Evolutionary conservation across 495 filamentous ascomycete species (phyloP).

Genomic region (Parachaetomium inaequale): DNA sequence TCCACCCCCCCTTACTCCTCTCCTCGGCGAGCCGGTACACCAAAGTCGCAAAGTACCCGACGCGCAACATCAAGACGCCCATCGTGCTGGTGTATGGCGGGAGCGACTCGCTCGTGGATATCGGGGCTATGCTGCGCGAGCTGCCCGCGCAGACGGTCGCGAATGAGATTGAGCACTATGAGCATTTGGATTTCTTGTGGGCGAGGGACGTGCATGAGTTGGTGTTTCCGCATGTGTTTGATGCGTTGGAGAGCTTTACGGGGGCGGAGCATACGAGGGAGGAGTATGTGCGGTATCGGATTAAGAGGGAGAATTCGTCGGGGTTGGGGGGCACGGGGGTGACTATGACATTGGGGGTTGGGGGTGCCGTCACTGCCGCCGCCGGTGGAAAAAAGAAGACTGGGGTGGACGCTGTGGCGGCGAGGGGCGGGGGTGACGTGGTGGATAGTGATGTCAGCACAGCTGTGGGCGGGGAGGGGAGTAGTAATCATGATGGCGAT

Average conservation of each 20-base stretch:
- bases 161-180: constrained; percentile 81
- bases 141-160: constrained; percentile 79
- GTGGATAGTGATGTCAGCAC: constrained; percentile 38
- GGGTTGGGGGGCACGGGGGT: too few relatives aligned
- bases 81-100: constrained; percentile 92
- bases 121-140: constrained; percentile 84
- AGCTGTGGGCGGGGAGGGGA: constrained; percentile 26
- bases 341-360: too few relatives aligned
- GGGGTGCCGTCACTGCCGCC: background rate
- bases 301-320: constrained; percentile 31
- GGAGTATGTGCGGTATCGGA: constrained; percentile 48
- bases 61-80: constrained; percentile 92
- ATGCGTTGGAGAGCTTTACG: constrained; percentile 70
- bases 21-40: constrained; percentile 50
- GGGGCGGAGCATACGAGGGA: constrained; percentile 49
- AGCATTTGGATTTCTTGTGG: constrained; percentile 98
- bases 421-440: constrained; percentile 15
- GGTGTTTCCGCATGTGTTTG: constrained; percentile 86
- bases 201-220: constrained; percentile 75
- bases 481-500: constrained; percentile 15
- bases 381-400: background rate
- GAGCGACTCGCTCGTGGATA: constrained; percentile 92
- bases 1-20: constrained; percentile 52
- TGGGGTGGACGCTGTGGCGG: background rate
- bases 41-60: constrained; percentile 94